Base-by-base conservation (phyloP, 441 rosid genomes). In the Pelargonium fulgidum region DNA sequence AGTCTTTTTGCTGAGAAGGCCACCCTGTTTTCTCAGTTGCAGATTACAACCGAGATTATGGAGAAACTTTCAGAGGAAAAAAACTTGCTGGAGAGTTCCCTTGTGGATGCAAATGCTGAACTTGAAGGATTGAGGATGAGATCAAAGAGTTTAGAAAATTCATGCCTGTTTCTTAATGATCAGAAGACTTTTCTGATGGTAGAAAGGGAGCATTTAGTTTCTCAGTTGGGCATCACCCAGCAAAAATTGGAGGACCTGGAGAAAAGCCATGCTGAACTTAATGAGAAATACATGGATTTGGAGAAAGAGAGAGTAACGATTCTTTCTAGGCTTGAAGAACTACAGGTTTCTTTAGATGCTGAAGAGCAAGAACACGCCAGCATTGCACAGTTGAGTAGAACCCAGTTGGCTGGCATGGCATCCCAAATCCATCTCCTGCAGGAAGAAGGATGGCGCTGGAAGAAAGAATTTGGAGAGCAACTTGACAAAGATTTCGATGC, bases 41-140 rank as follows among this genome's bases (percentile, higher is more conserved):
- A 87, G 77, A 76, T 29, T 58, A 80, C 85, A 54, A 84, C 79
- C 44, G 80, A 84, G 68, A 83, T 80, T 74, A 74, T 84, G 76
- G 81, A 82, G 83, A 81, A 86, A 78, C 87, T 91, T 69, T 80
- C 80, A 50, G 96, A 84, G 76, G 82, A 83, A 76, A 89, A 85
- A 72, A 80, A 72, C 74, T 26, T 84, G 75, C 80, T 89, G 79
- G 97, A 90, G 83, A 86, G 72, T 71, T 85, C 90, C 66, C 90
- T 89, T 61, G 73, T 22, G 69, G 87, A 87, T 82, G 86, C 88
- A 59, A 84, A 83, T 82, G 87, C 86, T 41, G 97, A 87, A 78
- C 86, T 87, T 79, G 90, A 89, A 78, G 84, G 75, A 56, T 75
- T 75, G 75, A 85, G 79, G 84, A 75, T 76, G 65, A 86, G 79